Conservation (phyloP, 805 yeast genomes). For the Cyberlindnera americana region DNA sequence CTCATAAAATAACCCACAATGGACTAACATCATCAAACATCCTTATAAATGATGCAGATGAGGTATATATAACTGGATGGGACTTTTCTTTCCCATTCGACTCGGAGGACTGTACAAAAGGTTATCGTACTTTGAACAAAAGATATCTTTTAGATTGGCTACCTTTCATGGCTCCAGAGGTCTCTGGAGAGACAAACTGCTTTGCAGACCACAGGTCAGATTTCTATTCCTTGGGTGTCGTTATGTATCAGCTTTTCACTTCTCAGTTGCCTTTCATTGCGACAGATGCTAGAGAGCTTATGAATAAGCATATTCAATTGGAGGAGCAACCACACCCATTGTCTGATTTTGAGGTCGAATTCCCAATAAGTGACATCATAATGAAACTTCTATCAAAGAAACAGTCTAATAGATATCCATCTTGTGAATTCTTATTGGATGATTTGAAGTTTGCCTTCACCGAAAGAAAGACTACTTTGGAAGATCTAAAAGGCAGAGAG, state of each 20-base stretch:
- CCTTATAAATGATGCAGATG: constrained; percentile 33
- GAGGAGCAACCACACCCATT: constrained; percentile 41
- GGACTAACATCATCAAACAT: constrained; percentile 41
- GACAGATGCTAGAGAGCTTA: constrained; percentile 36
- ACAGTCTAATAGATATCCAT: constrained; percentile 37
- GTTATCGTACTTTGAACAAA: constrained; percentile 40
- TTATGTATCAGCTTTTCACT: constrained; percentile 44
- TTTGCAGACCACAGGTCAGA: constrained; percentile 46
- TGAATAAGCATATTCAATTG: constrained; percentile 35
- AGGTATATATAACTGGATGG: constrained; percentile 43
- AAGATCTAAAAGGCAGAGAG: constrained; percentile 12
- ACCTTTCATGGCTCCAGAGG: constrained; percentile 50
- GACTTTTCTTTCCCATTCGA: constrained; percentile 42
- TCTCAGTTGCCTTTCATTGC: constrained; percentile 43
- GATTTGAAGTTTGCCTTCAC: constrained; percentile 30
- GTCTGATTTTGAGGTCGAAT: constrained; percentile 13
- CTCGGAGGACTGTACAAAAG: constrained; percentile 39
- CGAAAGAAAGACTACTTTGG: constrained; percentile 9
- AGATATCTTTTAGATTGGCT: constrained; percentile 36
- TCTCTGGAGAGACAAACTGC: constrained; percentile 36
- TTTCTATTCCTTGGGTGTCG: constrained; percentile 47
- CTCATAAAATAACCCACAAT: constrained; percentile 43
- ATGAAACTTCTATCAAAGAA: constrained; percentile 41
- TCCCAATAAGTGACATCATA: constrained; percentile 36
- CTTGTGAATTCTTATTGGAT: constrained; percentile 32